Evolutionary conservation across 2,329 filamentous ascomycete genomes (phyloP).

Genomic region (Botrytis tulipae): DNA sequence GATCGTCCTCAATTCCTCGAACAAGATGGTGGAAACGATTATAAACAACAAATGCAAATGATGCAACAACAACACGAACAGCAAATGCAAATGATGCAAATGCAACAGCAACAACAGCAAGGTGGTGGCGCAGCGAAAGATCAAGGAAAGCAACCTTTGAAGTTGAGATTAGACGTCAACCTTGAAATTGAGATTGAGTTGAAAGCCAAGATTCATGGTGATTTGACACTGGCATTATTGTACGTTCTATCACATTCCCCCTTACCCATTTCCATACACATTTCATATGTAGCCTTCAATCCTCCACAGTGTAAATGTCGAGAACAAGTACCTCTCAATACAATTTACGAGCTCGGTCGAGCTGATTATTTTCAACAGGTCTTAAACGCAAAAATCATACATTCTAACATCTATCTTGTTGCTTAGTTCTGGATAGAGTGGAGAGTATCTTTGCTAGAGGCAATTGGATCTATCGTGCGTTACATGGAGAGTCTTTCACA

Average conservation of each 20-base stretch:
- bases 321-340: slow-evolving; percentile 16
- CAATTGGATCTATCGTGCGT: not conserved
- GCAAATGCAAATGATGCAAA: slow-evolving; percentile 22
- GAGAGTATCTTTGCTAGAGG: not conserved
- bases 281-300: not conserved
- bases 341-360: slow-evolving; percentile 13
- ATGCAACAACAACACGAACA: slow-evolving; percentile 20
- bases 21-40: slow-evolving; percentile 8
- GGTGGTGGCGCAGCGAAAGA: slow-evolving; percentile 19
- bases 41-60: slow-evolving; percentile 19
- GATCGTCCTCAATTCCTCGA: slow-evolving; percentile 22
- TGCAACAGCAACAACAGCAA: slow-evolving; percentile 16
- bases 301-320: not conserved
- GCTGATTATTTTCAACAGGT: slow-evolving; percentile 20
- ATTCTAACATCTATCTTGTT: slow-evolving; percentile 12
- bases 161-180: slow-evolving; percentile 70
- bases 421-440: slow-evolving; percentile 16
- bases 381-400: not conserved
- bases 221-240: slow-evolving; percentile 61
- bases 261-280: too few relatives aligned
- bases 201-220: slow-evolving; percentile 78
- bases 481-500: not conserved
- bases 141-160: slow-evolving; percentile 56
- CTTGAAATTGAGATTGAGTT: slow-evolving; percentile 77
- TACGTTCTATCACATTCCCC: slow-evolving; percentile 22